These are phyloP conservation scores for Lagenaria siceraria DNA, from an alignment of 306 rosid genomes.

Conservation along the genomic window DNA sequence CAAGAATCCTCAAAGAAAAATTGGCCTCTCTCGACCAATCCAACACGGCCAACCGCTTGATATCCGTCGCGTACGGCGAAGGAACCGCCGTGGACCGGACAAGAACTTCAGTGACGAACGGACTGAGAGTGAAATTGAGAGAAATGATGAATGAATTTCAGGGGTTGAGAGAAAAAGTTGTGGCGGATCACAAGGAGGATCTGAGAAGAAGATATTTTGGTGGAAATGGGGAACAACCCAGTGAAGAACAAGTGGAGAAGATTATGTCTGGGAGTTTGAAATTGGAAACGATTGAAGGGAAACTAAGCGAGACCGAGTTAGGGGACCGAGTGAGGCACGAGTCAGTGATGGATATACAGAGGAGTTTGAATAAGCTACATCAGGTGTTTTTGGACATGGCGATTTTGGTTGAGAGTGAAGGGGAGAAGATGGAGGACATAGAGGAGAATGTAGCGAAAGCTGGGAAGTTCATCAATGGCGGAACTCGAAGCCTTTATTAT, in stretches of 20 bases:
- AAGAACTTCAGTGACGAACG: conserved; percentile 50
- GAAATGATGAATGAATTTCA: conserved; percentile 72
- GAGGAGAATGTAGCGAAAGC: conserved; percentile 75
- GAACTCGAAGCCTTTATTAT: conserved; percentile 48
- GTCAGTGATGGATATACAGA: conserved; percentile 65
- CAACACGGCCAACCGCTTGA: conserved; percentile 37
- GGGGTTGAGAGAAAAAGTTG: conserved; percentile 46
- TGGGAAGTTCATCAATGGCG: conserved; percentile 51
- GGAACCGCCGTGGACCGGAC: conserved; percentile 63
- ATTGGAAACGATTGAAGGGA: conserved; percentile 54
- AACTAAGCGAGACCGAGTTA: conserved; percentile 31
- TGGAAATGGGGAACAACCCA: conserved; percentile 50
- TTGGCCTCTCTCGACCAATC: conserved; percentile 59
- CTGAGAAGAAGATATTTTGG: conserved; percentile 57
- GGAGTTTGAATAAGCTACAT: conserved; percentile 81
- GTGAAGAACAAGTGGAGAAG: conserved; percentile 56
- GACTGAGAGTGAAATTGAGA: conserved; percentile 67
- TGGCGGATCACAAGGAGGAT: conserved; percentile 70
- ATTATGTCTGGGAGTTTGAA: conserved; percentile 47
- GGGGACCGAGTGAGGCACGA: conserved; percentile 57
- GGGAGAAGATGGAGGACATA: conserved; percentile 62
- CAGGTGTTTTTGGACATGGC: conserved; percentile 97
- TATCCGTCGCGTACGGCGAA: conserved; percentile 35
- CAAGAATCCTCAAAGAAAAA: conserved; percentile 39
- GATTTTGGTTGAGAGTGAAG: conserved; percentile 73